Evolutionary conservation across 73 alveolate genomes (phyloP).

Genomic region (Stentor roeselii): DNA sequence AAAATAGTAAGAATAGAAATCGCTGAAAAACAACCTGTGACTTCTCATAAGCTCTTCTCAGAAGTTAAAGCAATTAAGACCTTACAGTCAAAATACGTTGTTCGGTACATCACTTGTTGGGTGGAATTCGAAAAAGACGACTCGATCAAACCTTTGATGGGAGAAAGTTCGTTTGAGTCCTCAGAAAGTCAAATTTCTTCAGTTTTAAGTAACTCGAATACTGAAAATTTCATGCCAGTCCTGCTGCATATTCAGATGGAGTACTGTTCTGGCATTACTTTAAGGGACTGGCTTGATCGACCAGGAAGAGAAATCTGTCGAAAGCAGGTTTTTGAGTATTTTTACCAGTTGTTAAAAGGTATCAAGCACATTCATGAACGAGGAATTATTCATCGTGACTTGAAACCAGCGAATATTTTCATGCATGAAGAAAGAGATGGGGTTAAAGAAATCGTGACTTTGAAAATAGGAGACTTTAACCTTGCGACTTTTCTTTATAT

Average conservation of each 20-base stretch:
- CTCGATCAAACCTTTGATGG: not conserved
- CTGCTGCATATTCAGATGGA: constrained; percentile 84
- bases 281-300: constrained; percentile 54
- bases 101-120: constrained; percentile 23
- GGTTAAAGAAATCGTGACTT: not conserved
- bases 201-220: not conserved
- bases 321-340: constrained; percentile 43
- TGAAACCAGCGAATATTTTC: constrained; percentile 84
- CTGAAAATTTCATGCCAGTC: constrained; percentile 37
- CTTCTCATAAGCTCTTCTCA: constrained; percentile 12
- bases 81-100: constrained; percentile 6
- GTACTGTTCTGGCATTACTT: constrained; percentile 77
- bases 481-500: constrained; percentile 49
- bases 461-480: constrained; percentile 90
- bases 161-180: not conserved
- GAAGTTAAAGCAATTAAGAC: constrained; percentile 18
- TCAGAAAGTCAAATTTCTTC: not conserved
- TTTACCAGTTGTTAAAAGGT: constrained; percentile 76
- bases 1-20: constrained; percentile 1
- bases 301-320: constrained; percentile 45
- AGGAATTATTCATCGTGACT: constrained; percentile 81
- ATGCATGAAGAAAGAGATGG: constrained; percentile 56
- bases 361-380: constrained; percentile 78
- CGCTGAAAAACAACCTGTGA: not conserved
- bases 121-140: not conserved